A percentile compares a stretch with the other conserved stretches of the same genome.
Evolutionary conservation across 2,329 filamentous ascomycete species (phyloP).

Genomic region (Neophaeococcomyces mojaviensis): DNA sequence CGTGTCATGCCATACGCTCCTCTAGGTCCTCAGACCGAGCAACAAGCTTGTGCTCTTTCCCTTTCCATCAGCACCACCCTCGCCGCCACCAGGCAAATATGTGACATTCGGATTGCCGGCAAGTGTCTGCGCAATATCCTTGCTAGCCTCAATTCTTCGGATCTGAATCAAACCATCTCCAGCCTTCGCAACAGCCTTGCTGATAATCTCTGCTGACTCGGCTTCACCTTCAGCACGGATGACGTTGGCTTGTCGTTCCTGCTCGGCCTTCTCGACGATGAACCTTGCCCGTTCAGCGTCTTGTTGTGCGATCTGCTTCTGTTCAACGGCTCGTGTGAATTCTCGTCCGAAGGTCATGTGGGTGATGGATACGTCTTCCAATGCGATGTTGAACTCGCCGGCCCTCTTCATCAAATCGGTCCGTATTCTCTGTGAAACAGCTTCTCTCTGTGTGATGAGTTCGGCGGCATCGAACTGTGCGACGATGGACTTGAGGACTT

Average conservation of each 20-base stretch:
- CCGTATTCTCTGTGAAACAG: conserved; percentile 90
- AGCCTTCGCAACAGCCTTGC: conserved; percentile 83
- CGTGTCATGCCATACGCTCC: not conserved
- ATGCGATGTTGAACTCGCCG: conserved; percentile 95
- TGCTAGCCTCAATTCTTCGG: conserved; percentile 91
- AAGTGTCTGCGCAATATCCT: conserved; percentile 87
- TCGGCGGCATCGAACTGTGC: conserved; percentile 98
- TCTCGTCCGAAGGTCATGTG: conserved; percentile 99
- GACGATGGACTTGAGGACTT: conserved; percentile 97
- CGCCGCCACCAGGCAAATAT: conserved; percentile 71
- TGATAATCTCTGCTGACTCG: conserved; percentile 91
- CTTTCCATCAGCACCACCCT: conserved; percentile 46
- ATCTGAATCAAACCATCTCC: conserved; percentile 94
- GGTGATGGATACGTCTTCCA: conserved; percentile 97
- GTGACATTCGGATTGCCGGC: conserved; percentile 89
- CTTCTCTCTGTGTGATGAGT: conserved; percentile 97
- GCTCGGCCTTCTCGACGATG: conserved; percentile 97
- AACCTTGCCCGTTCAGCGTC: conserved; percentile 95
- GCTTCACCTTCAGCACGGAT: conserved; percentile 97
- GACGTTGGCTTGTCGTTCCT: conserved; percentile 96
- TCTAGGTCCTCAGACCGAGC: conserved; percentile 45
- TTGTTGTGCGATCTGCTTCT: conserved; percentile 99
- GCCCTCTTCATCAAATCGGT: conserved; percentile 86
- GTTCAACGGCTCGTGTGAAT: conserved; percentile 97
- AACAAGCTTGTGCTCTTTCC: conserved; percentile 61